A percentile compares a stretch with the other conserved stretches of the same genome.
Evolutionary conservation across 331 rosid genomes (phyloP).

Genomic region (Cucumis variabilis): DNA sequence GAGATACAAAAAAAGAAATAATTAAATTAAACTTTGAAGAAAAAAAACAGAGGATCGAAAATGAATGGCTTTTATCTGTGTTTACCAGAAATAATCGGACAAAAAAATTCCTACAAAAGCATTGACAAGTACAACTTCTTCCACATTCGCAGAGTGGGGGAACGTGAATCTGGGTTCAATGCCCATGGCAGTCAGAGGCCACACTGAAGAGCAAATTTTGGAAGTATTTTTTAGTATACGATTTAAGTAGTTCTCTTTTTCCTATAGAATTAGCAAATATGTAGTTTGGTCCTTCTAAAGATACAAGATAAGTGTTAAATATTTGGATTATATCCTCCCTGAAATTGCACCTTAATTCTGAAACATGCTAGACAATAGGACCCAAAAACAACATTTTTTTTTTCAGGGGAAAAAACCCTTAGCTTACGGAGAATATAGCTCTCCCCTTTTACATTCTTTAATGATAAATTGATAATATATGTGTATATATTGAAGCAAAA

Average conservation of each 20-base stretch:
- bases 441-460: neutral
- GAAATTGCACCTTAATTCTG: constrained; percentile 20
- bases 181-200: constrained; percentile 38
- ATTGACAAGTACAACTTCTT: constrained; percentile 31
- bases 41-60: neutral
- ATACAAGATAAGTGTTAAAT: neutral
- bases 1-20: neutral
- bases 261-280: neutral
- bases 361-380: neutral
- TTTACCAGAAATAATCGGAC: constrained; percentile 39
- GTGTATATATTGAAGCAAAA: neutral
- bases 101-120: constrained; percentile 39
- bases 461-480: neutral
- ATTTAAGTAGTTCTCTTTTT: neutral
- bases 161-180: constrained; percentile 34
- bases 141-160: constrained; percentile 34
- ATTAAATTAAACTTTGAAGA: neutral
- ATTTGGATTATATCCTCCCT: constrained; percentile 2
- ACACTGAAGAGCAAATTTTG: constrained; percentile 30
- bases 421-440: neutral
- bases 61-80: neutral
- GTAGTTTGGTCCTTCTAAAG: neutral
- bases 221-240: neutral
- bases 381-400: neutral
- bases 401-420: no score